Percentiles rank a stretch among this genome's conserved stretches.
Evolutionary conservation across 768 basidiomycete species (phyloP).

Genomic region (Clavaria fumosa): DNA sequence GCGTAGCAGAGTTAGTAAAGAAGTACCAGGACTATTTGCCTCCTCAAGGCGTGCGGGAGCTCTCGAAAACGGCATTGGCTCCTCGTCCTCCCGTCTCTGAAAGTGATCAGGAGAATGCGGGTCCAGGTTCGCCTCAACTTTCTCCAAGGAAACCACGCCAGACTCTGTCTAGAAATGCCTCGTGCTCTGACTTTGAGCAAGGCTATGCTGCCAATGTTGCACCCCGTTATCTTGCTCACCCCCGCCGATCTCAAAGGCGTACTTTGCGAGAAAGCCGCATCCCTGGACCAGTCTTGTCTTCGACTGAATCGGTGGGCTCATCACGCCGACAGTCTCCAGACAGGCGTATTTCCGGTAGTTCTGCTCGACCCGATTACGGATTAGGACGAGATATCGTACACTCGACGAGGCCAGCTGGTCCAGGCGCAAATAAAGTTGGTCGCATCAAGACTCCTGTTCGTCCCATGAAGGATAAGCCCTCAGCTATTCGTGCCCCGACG

Average conservation of each 20-base stretch:
- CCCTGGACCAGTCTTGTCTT: conserved; percentile 30
- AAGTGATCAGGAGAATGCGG: conserved; percentile 58
- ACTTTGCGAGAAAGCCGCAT: conserved; percentile 29
- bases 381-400: conserved; percentile 32
- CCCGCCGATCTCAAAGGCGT: conserved; percentile 29
- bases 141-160: conserved; percentile 36
- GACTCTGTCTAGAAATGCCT: conserved; percentile 37
- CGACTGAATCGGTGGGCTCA: conserved; percentile 40
- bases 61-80: conserved; percentile 54
- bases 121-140: conserved; percentile 23
- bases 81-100: conserved; percentile 53
- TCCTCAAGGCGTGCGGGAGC: conserved; percentile 52
- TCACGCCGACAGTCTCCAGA: conserved; percentile 64
- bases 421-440: conserved; percentile 24
- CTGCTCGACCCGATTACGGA: conserved; percentile 22
- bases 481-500: conserved; percentile 29
- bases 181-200: conserved; percentile 77
- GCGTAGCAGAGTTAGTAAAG: conserved; percentile 74
- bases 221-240: conserved; percentile 49
- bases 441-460: conserved; percentile 12
- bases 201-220: conserved; percentile 90
- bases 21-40: conserved; percentile 70
- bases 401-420: conserved; percentile 33
- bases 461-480: conserved; percentile 24
- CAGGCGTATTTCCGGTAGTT: conserved; percentile 30